Base-by-base conservation (phyloP, 1,139 yeast species). In the Protomyces inundatus region DNA sequence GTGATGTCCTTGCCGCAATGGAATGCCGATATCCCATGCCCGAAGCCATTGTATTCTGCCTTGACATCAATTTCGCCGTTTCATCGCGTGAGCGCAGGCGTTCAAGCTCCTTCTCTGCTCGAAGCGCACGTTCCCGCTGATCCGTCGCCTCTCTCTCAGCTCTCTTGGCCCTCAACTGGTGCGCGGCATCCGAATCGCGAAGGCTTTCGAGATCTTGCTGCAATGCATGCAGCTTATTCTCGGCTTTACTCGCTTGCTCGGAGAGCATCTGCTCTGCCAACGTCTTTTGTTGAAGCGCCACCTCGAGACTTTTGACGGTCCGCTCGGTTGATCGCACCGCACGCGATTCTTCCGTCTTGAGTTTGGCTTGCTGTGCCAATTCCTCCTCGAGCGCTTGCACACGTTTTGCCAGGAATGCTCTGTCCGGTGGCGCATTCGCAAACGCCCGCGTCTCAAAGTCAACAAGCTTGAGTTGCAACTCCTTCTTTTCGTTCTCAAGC, bases 201-300 rank as follows among this genome's bases (percentile, higher is more conserved):
- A 81, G 71, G 16, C 72, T 69, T 42, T 77, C 78, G 36, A 82
- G 71, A 6, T 76, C 76, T 12, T 71, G 71, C 59, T 77, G 76
- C 58, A 81, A 67, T 52, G 77, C 75, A 54, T 72, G 72, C 50
- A 79, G 73, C 51, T 77, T 76, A 23, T 71, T 69, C 51, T 77
- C 79, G 35, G 73, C 71, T 64, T 73, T 72, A 6, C 69, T 59
- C 33, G 73, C 66, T 54, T 75, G 77, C 12, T 73, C 76, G 54
- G 73, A 73, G 46, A 73, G 67, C 35, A 69, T 70, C 61, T 67
- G 69, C 10, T 69, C 67, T 10, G 67, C 68, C 16, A 40, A 48
- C 39, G 51, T 73, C 68, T 69, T 69, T 58, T 70, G 73, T 23
- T 63, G 55, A 32, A 75, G 55, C 59, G 71, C 72, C 4, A 64